Base-by-base conservation (phyloP, 306 rosid species). In the Rubus parviflorus region DNA sequence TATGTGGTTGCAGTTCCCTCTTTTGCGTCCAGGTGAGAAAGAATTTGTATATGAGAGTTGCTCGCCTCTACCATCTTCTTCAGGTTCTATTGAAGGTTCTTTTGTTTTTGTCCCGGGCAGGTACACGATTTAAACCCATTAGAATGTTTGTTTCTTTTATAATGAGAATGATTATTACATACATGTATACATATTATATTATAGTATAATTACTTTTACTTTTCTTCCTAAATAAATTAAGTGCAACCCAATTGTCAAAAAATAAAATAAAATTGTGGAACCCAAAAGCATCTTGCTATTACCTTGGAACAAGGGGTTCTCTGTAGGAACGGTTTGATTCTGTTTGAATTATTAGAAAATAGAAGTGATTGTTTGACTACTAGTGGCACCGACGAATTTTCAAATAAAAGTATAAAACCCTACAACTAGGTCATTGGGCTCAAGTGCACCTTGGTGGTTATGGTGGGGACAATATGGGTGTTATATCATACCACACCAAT, bases 81-180 rank as follows among this genome's bases (percentile, higher is more conserved):
- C 84, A 3, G 98, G 98, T 79, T 90, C 97, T 16, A 11, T 92
- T 58, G 97, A 92, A 88, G 98, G 98, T 48, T 92, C 87, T 68
- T 92, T 94, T 78, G 83, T 89, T n/a, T 94, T 94, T 86, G 85
- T 94, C 53, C 97, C 97, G n/a, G 97, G 98, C 73, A 92, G 97
- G 98, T 94, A 90, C 78, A 52, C 11, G n/a, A 23, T 20, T 41
- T 41, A 47, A 71, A 77, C 51, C 7, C 45, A 41, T 71, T 40
- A 25, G 1, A 37, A 15, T 63, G 5, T 63, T 15, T 63, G 9
- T 7, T 37, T 15, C 7, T 42, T 42, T 42, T 30, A 45, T 45
- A 5, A 45, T 7, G 11, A 45, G 48, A 12, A 45, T 45, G 48
- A 45, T 45, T 61, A 10, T 5, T 61, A 10, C 8, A 25, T 61